Conservation (phyloP, 257 asterid genomes). For the Rauvolfia tetraphylla region DNA sequence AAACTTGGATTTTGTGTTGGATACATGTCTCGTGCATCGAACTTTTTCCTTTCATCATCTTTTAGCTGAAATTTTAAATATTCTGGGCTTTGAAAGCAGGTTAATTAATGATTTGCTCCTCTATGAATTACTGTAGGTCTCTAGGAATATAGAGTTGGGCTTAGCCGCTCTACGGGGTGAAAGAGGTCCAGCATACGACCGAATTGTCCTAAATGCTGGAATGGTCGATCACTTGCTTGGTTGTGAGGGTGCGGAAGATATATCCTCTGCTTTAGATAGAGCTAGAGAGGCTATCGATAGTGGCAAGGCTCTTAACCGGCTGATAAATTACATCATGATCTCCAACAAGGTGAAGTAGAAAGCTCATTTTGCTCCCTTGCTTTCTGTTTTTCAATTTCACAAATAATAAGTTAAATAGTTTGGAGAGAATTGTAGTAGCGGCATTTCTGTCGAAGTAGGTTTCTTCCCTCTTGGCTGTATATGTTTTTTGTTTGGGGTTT, state of each 20-base stretch:
- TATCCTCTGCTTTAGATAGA: slow-evolving; percentile 65
- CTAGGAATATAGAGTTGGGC: slow-evolving; percentile 81
- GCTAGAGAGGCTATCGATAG: slow-evolving; percentile 91
- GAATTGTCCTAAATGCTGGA: slow-evolving; percentile 83
- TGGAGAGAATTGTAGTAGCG: slow-evolving; percentile 1
- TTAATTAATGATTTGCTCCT: slow-evolving; percentile 4
- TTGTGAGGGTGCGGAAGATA: slow-evolving; percentile 84
- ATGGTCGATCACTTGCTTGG: slow-evolving; percentile 93
- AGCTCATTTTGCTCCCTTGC: neutral
- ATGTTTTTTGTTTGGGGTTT: neutral
- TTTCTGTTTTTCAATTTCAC: neutral
- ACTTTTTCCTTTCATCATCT: neutral
- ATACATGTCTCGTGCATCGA: neutral
- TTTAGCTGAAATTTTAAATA: neutral
- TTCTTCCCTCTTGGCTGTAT: neutral
- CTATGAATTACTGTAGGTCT: slow-evolving; percentile 38
- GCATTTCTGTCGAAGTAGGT: neutral
- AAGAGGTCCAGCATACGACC: slow-evolving; percentile 85
- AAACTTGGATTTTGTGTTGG: neutral
- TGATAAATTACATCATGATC: slow-evolving; percentile 60
- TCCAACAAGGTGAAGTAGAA: slow-evolving; percentile 45
- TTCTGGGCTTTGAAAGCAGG: neutral
- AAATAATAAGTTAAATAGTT: neutral
- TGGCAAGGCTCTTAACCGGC: slow-evolving; percentile 73
- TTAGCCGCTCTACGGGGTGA: slow-evolving; percentile 83